Evolutionary conservation across 2,329 filamentous ascomycete species (phyloP).

Genomic region (Botrytis pseudocinerea): DNA sequence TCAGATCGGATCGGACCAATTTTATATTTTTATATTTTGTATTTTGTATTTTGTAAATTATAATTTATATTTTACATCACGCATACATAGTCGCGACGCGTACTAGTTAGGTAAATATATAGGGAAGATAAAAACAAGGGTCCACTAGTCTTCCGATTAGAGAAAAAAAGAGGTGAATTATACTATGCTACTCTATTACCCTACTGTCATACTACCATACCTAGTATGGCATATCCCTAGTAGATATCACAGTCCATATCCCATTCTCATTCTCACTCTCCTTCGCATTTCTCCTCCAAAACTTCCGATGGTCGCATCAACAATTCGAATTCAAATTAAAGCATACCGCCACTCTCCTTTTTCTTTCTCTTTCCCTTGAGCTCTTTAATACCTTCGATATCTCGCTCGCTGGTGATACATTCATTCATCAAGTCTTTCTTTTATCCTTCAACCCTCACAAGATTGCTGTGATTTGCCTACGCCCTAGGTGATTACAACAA

Average conservation of each 20-base stretch:
- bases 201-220: not conserved
- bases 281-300: not conserved
- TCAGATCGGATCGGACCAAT: not conserved
- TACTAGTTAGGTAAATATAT: too few species aligned
- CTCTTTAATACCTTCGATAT: not conserved
- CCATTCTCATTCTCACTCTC: not conserved
- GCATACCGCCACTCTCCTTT: constrained; percentile 18
- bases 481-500: not conserved
- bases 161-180: not conserved
- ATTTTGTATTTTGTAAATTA: too few species aligned
- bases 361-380: not conserved
- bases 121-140: not conserved
- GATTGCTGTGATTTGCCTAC: not conserved
- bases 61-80: too few species aligned
- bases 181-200: not conserved
- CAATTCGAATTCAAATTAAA: not conserved
- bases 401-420: not conserved
- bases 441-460: not conserved
- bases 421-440: not conserved
- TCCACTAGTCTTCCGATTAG: not conserved
- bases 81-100: too few species aligned
- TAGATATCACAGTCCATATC: not conserved
- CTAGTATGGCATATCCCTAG: not conserved
- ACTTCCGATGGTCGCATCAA: not conserved
- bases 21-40: not conserved